A percentile compares a stretch with the other conserved stretches of the same genome.
phyloP scores from a whole-genome alignment of 2,329 filamentous ascomycete species.

The Diaporthe batatas region DNA sequence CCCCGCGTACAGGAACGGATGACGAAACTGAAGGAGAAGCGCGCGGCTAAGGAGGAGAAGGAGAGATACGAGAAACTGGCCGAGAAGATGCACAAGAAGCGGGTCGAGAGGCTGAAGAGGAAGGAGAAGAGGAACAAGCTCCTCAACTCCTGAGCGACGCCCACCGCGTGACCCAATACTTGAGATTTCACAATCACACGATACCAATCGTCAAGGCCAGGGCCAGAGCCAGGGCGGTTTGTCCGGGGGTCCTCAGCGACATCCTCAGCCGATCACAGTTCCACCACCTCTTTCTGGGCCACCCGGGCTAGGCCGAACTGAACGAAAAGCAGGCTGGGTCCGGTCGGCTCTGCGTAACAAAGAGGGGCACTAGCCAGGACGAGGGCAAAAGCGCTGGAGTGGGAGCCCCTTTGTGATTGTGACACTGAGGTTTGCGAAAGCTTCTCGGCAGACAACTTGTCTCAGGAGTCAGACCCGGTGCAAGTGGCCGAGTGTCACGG shows the following conservation, averaged over 20 bases:
- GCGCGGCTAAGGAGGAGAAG: conserved; percentile 91
- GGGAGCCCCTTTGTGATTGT: conserved; percentile 1
- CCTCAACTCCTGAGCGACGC: conserved; percentile 69
- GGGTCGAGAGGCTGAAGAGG: conserved; percentile 91
- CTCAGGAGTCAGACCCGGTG: conserved; percentile 31
- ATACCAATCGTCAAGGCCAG: conserved; percentile 26
- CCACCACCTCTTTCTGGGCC: conserved; percentile 21
- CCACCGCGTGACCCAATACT: not conserved
- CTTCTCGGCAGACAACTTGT: conserved; percentile 9
- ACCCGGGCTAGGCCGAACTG: not conserved
- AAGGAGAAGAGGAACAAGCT: conserved; percentile 97
- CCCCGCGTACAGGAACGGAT: conserved; percentile 72
- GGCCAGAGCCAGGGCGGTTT: not conserved
- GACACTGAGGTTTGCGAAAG: conserved; percentile 27
- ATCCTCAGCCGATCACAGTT: conserved; percentile 23
- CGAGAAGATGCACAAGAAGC: conserved; percentile 97
- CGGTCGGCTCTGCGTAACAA: conserved; percentile 3
- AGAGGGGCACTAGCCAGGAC: not conserved
- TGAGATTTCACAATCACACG: conserved; percentile 10
- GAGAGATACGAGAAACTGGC: conserved; percentile 94
- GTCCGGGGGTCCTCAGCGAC: conserved; percentile 11
- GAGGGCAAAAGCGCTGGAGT: not conserved
- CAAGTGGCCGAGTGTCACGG: conserved; percentile 28
- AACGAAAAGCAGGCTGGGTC: not conserved
- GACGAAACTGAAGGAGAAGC: conserved; percentile 85